Conservation (phyloP, 2,329 filamentous ascomycete genomes). For the Calonectria naviculata region DNA sequence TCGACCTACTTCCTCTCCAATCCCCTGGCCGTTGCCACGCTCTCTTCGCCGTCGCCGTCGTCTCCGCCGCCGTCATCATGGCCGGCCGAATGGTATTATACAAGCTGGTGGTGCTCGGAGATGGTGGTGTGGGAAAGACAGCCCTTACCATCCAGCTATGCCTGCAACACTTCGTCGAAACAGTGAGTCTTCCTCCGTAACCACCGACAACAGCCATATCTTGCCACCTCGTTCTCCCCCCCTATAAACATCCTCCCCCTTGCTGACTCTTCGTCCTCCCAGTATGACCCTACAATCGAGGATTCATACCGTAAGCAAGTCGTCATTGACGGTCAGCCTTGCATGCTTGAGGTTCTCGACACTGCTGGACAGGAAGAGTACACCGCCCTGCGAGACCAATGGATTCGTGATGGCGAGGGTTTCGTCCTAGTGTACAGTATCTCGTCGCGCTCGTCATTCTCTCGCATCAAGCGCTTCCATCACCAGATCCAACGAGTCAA, state of each 20-base stretch:
- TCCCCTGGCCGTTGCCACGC: slow-evolving; percentile 21
- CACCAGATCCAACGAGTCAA: slow-evolving; percentile 98
- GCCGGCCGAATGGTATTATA: slow-evolving; percentile 95
- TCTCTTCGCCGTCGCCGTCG: slow-evolving; percentile 30
- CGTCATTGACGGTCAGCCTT: slow-evolving; percentile 93
- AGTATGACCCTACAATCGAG: slow-evolving; percentile 91
- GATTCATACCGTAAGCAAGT: slow-evolving; percentile 91
- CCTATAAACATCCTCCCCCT: background rate
- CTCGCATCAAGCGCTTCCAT: slow-evolving; percentile 94
- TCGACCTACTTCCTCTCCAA: slow-evolving; percentile 23
- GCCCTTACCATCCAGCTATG: slow-evolving; percentile 97
- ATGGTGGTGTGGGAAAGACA: slow-evolving; percentile 94
- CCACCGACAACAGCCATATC: background rate
- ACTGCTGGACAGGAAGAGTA: slow-evolving; percentile 99
- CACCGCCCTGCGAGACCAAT: slow-evolving; percentile 95
- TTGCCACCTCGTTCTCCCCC: slow-evolving; percentile 11
- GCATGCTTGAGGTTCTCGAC: slow-evolving; percentile 97
- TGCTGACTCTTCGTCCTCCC: slow-evolving; percentile 27
- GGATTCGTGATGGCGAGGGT: slow-evolving; percentile 97
- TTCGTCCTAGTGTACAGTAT: slow-evolving; percentile 99
- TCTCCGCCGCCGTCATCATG: slow-evolving; percentile 63
- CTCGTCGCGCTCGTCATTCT: slow-evolving; percentile 94
- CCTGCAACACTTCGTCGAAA: slow-evolving; percentile 98
- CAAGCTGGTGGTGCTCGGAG: slow-evolving; percentile 94
- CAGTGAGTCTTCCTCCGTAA: slow-evolving; percentile 61